A percentile compares a stretch with the other conserved stretches of the same genome.
These are phyloP conservation scores for Coffea canephora DNA, from an alignment of 257 asterid genomes.

Conservation along the genomic window DNA sequence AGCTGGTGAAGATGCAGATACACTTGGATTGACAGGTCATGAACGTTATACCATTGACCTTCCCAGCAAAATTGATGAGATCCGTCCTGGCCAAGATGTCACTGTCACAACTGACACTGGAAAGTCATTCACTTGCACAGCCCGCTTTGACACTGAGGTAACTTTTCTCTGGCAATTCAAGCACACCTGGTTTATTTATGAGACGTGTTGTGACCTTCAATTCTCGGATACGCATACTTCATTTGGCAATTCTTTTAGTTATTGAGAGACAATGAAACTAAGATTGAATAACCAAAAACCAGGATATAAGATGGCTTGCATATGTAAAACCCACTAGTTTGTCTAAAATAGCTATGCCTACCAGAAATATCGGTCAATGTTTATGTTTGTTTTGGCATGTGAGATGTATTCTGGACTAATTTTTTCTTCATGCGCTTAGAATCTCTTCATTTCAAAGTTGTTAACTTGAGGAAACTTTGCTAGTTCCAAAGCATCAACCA, in stretches of 20 bases:
- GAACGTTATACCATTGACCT: conserved; percentile 89
- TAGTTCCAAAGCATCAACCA: neutral
- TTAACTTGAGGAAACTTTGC: neutral
- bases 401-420: neutral
- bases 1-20: conserved; percentile 93
- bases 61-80: conserved; percentile 66
- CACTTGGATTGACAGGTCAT: conserved; percentile 85
- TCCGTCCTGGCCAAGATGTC: conserved; percentile 91
- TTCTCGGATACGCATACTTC: neutral
- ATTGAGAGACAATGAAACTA: too few relatives aligned
- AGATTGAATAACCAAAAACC: neutral
- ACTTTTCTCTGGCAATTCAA: conserved; percentile 1
- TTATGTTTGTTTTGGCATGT: neutral
- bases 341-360: neutral
- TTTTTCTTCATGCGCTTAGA: too few relatives aligned
- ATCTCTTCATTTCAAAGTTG: neutral
- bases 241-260: neutral
- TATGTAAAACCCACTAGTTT: too few relatives aligned
- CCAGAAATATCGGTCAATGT: neutral
- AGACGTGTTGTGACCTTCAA: neutral
- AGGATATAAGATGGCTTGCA: too few relatives aligned
- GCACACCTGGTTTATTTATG: neutral
- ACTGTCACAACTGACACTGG: conserved; percentile 67
- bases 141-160: conserved; percentile 94
- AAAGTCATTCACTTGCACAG: conserved; percentile 82